Conservation (phyloP, 306 rosid genomes). For the Cyclanthera cordifolia region DNA sequence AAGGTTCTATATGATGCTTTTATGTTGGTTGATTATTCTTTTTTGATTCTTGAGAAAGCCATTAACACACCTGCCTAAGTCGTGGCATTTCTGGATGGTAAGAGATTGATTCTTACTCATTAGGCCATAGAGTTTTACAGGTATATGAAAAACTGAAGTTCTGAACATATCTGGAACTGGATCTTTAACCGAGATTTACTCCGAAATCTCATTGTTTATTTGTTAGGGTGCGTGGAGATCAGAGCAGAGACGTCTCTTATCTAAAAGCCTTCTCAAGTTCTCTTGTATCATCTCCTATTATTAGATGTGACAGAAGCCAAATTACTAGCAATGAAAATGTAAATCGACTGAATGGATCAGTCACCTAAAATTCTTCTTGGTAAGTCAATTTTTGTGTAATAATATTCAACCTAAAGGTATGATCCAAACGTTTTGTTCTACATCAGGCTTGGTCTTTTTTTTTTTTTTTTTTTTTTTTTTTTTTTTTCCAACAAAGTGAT, state of each 20-base stretch:
- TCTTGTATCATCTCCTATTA: slow-evolving; percentile 32
- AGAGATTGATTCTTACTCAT: slow-evolving; percentile 49
- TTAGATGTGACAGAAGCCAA: slow-evolving; percentile 35
- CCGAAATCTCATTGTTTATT: slow-evolving; percentile 9
- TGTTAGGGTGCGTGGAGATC: slow-evolving; percentile 56
- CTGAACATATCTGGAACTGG: neutral
- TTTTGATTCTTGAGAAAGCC: slow-evolving; percentile 28
- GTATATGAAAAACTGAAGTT: slow-evolving; percentile 24
- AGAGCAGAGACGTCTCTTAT: slow-evolving; percentile 46
- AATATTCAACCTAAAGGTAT: neutral
- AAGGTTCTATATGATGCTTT: slow-evolving; percentile 56
- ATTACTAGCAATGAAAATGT: slow-evolving; percentile 30
- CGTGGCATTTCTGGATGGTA: slow-evolving; percentile 31
- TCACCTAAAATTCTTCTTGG: slow-evolving; percentile 49
- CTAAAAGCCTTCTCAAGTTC: slow-evolving; percentile 49
- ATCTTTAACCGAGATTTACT: slow-evolving; percentile 1
- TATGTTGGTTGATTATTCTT: slow-evolving; percentile 61
- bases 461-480: too few species aligned
- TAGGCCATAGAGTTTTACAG: slow-evolving; percentile 51
- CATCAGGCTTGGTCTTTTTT: too few species aligned
- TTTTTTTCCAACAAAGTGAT: too few species aligned
- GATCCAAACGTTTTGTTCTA: too few species aligned
- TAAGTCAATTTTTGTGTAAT: slow-evolving; percentile 19
- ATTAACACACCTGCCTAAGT: slow-evolving; percentile 18
- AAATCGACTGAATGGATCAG: slow-evolving; percentile 26